These are phyloP conservation scores for Talaromyces piceae DNA, from an alignment of 2,329 filamentous ascomycete genomes.

Conservation along the genomic window DNA sequence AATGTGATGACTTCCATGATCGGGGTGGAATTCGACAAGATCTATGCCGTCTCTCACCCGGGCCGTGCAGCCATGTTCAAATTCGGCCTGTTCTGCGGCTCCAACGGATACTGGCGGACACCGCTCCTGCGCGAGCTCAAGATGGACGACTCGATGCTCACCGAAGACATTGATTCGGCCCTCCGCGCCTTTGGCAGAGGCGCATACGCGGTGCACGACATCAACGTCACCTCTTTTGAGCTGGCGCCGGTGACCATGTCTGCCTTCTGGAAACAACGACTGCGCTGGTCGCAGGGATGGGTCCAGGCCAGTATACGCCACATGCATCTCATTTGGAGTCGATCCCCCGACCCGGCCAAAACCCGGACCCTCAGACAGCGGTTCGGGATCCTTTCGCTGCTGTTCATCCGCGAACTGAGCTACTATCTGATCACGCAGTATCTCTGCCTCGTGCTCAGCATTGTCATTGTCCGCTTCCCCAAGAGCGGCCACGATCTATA, in stretches of 20 bases:
- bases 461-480: constrained; percentile 41
- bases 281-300: constrained; percentile 47
- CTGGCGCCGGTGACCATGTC: constrained; percentile 39
- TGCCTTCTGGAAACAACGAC: constrained; percentile 44
- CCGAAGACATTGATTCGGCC: constrained; percentile 45
- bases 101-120: constrained; percentile 44
- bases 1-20: constrained; percentile 42
- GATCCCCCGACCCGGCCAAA: constrained; percentile 25
- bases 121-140: constrained; percentile 38
- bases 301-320: constrained; percentile 42
- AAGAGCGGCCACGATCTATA: constrained; percentile 29
- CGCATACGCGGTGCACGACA: constrained; percentile 40
- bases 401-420: constrained; percentile 40
- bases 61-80: constrained; percentile 41
- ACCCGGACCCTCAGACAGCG: constrained; percentile 30
- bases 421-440: constrained; percentile 46
- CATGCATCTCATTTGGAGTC: constrained; percentile 35
- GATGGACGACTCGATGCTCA: constrained; percentile 46
- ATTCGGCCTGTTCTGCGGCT: constrained; percentile 44
- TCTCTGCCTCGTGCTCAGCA: constrained; percentile 39
- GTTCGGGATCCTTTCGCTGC: constrained; percentile 40
- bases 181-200: constrained; percentile 39
- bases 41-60: constrained; percentile 45
- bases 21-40: constrained; percentile 45
- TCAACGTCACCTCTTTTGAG: constrained; percentile 44